Evolutionary conservation across 164 flowering plant species (phyloP), one percentile per base, ranked within the genome.

Genomic region (Chimonanthus salicifolius): DNA sequence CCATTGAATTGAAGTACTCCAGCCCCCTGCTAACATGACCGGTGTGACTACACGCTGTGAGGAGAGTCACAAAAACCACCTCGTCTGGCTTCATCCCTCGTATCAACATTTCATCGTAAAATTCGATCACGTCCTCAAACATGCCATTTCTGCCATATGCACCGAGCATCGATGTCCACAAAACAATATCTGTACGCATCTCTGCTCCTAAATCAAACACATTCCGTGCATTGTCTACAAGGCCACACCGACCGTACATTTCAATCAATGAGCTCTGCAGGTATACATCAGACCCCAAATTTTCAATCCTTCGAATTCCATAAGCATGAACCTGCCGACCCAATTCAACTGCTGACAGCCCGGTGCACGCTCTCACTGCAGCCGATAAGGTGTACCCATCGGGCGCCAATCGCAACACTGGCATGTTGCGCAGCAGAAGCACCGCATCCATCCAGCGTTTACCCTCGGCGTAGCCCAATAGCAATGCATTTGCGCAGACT

Each of bases 231-330:
- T 82, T 81, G 50, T 62, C 82, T 7, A 85, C 84, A 15, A 84
- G 58, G 44, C 95, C 95, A 83, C 92, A 87, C 74, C 83, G 91
- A 5, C 95, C 94, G 83, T 91, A 91, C 94, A 91, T 89, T 71
- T 91, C 97, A 74, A 91, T 82, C 85, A 93, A 79, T 43, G 88
- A 84, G 72, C 89, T 89, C 77, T 80, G 84, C 68, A 90, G 64
- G 67, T 82, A 87, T 47, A 85, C 83, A 80, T 89, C 98, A 16
- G 47, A 67, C 48, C 72, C 79, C 62, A 80, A 2, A 70, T 76
- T 75, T 67, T 20, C 49, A 47, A 69, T 64, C 48, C 51, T 76
- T 4, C 89, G 83, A 7, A 89, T 60, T 44, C 72, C 48, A 76
- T 46, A 62, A 2, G 72, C 87, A 80, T 90, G 93, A 15, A 84